Percentiles rank a stretch among this genome's conserved stretches.
phyloP scores from a whole-genome alignment of 495 filamentous ascomycete genomes.

The Trichoderma virens region DNA sequence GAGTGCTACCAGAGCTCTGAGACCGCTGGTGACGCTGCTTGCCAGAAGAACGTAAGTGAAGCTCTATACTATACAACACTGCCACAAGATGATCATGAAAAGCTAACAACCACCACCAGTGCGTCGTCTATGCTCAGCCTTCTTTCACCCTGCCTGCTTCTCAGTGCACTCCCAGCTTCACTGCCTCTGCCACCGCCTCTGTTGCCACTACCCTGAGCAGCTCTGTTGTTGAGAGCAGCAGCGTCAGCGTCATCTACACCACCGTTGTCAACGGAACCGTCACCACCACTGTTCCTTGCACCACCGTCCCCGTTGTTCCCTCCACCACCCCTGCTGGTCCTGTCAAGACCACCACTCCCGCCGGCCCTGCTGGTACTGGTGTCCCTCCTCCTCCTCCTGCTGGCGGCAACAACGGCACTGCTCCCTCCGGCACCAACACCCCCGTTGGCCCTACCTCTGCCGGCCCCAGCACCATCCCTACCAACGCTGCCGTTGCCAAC shows the following conservation, averaged over 20 bases:
- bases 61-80: not conserved
- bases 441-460: constrained; percentile 10
- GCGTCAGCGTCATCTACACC: not conserved
- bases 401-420: not conserved
- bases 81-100: not conserved
- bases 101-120: constrained; percentile 9
- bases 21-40: constrained; percentile 23
- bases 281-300: constrained; percentile 9
- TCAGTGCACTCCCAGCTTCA: constrained; percentile 21
- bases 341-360: not conserved
- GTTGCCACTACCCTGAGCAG: not conserved
- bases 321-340: not conserved
- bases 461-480: constrained; percentile 6
- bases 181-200: constrained; percentile 2
- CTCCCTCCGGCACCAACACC: constrained; percentile 7
- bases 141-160: constrained; percentile 20
- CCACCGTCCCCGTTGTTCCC: not conserved
- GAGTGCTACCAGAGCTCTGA: constrained; percentile 21
- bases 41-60: constrained; percentile 26
- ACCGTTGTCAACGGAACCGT: constrained; percentile 4
- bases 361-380: not conserved
- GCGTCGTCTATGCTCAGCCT: constrained; percentile 25
- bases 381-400: not conserved
- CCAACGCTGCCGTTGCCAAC: constrained; percentile 10
- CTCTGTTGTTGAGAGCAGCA: not conserved